Base-by-base conservation (phyloP, 2,329 filamentous ascomycete species). In the Hypoxylon sp. region DNA sequence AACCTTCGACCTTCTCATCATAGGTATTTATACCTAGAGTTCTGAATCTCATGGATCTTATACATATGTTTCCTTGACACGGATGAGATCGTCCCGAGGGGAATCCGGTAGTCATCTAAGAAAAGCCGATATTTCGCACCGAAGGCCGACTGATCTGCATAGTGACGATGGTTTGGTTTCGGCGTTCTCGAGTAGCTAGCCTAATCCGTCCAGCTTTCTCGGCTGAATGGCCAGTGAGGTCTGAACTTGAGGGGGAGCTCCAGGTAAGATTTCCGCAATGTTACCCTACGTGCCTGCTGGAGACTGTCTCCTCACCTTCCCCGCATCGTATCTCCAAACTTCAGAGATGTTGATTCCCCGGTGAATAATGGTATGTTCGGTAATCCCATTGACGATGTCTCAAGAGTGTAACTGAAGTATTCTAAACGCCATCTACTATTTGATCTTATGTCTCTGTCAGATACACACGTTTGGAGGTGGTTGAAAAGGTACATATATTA, bases 161-260 rank as follows among this genome's bases (percentile, higher is more conserved):
- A 50, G 28, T 53, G 49, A 62, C 36, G 58, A 45, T 36, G 26
- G 20, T 14, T 12, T 20, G 33, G 36, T 30, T 36, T 50, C 57
- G 50, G 32, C 4, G 33, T 44, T 16, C 46, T 45, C 8, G 26
- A 38, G 20, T 5, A 50, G 40, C 65, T 65, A 65, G 61, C 65
- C 65, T 54, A 65, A 65, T 65, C 40, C 24, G 48, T 57, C 6
- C 20, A 32, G 30, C 40, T 59, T 20, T 36, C 38, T 45, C 58
- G 65, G 62, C 51, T 68, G 62, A 63, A 68, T 68, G 22, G 33
- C 51, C 33, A 24, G 30, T 14, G 26, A 18, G 42, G 40, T 22
- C n/a, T 28, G 38, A 18, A 14, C n/a, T 42, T 32, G 64, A 63
- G 51, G 59, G 54, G 59, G 48, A 60, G 16, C 18, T 40, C n/a